Base-by-base conservation (phyloP, 2,329 filamentous ascomycete genomes). In the Taxawa tesnikishii region DNA sequence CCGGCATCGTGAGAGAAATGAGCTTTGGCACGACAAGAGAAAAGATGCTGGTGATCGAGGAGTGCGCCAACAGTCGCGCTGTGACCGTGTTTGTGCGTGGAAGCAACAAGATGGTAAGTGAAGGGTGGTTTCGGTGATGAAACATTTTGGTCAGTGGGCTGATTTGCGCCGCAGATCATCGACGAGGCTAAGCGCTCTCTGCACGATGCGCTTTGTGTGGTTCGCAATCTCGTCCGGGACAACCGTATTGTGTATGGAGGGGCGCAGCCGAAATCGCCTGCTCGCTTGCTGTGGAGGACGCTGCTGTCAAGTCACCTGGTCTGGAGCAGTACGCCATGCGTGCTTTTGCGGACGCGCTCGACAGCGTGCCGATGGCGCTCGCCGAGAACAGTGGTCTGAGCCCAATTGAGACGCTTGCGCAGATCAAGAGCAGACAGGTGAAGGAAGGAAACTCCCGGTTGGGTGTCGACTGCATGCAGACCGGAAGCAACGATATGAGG, bases 1-100 rank as follows among this genome's bases (percentile, higher is more conserved):
- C 90, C 14, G 90, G 90, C 38, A 62, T 93, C 29, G 90, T 98
- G 37, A 73, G 85, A 43, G 87, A 98, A 61, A 85, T 98, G 80
- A 81, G 75, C 16, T 98, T 98, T 51, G 90, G 90, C 49, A 98
- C 90, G 2, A 98, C 90, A 26, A 75, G 90, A 52, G 90, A 98
- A 63, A 96, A 98, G 75, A 98, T 98, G 90, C 69, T 98, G 48
- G 83, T 98, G 36, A 98, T 98, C 48, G 92, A 98, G 64, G 90
- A 98, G 63, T 98, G 90, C 55, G 90, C 92, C 51, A 98, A 98
- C 66, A 94, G 84, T 37, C 72, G 90, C 49, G 90, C 90, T 27
- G 92, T 98, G 38, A 98, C 90, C 3, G 77, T 93, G 34, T 98
- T 98, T 58, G 83, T 98, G 38, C 73, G 90, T 51, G 90, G 90